These are phyloP conservation scores for Dactylis glomerata DNA, from an alignment of 176 grass and related monocot genomes.

Conservation along the genomic window DNA sequence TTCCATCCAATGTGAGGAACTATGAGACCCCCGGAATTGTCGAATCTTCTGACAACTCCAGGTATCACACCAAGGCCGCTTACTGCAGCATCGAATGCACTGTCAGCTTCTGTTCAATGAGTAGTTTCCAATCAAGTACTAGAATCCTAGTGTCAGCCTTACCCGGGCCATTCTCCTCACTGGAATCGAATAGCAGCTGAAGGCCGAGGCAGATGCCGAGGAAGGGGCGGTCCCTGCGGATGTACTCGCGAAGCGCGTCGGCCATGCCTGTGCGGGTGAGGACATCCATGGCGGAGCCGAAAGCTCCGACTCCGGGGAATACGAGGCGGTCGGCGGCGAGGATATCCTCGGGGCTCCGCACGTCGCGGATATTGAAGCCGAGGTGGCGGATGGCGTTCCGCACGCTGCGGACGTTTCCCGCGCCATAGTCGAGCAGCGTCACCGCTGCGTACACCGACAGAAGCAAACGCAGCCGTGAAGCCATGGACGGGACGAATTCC, in stretches of 20 bases:
- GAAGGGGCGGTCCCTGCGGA: slow-evolving; percentile 82
- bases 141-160: background rate
- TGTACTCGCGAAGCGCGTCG: slow-evolving; percentile 71
- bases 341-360: slow-evolving; percentile 88
- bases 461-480: slow-evolving; percentile 4
- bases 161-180: slow-evolving; percentile 93
- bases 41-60: slow-evolving; percentile 74
- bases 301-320: slow-evolving; percentile 90
- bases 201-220: slow-evolving; percentile 96
- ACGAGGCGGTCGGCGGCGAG: slow-evolving; percentile 68
- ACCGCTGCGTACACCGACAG: slow-evolving; percentile 33
- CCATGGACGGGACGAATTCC: slow-evolving; percentile 8
- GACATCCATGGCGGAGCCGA: slow-evolving; percentile 94
- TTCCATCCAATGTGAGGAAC: slow-evolving; percentile 99
- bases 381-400: slow-evolving; percentile 88
- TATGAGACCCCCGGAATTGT: slow-evolving; percentile 73
- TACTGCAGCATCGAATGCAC: slow-evolving; percentile 47
- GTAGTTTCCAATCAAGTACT: background rate
- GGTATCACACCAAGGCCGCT: slow-evolving; percentile 94
- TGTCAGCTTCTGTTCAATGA: slow-evolving; percentile 1
- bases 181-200: slow-evolving; percentile 87
- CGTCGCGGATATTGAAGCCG: slow-evolving; percentile 81
- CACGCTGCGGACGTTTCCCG: slow-evolving; percentile 85
- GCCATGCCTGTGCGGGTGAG: slow-evolving; percentile 77
- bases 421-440: slow-evolving; percentile 88